phyloP scores from a whole-genome alignment of 2,329 filamentous ascomycete genomes.

The Stromatinia cepivora region DNA sequence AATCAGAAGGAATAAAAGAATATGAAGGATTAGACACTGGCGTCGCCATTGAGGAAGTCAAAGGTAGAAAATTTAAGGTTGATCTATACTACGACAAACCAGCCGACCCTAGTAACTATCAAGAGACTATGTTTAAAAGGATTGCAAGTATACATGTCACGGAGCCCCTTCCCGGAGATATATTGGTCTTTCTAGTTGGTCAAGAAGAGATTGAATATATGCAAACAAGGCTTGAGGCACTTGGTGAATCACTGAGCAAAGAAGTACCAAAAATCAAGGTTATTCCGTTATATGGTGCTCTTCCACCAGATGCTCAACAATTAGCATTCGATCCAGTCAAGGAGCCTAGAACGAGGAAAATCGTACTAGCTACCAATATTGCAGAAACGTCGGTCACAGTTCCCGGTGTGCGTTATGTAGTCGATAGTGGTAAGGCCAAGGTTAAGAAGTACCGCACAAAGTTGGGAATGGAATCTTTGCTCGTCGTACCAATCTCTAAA shows the following conservation, averaged over 20 bases:
- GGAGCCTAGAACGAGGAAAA: constrained; percentile 74
- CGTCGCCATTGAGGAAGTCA: constrained; percentile 56
- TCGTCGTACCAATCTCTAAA: constrained; percentile 87
- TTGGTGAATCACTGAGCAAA: constrained; percentile 68
- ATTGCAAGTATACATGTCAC: constrained; percentile 86
- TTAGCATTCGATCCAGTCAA: constrained; percentile 77
- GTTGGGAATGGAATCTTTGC: constrained; percentile 84
- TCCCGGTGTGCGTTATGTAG: constrained; percentile 84
- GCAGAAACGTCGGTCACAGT: constrained; percentile 98
- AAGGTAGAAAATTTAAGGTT: constrained; percentile 86
- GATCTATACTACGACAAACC: constrained; percentile 74
- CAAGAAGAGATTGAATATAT: constrained; percentile 89
- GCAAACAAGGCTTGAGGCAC: constrained; percentile 78
- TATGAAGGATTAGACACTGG: constrained; percentile 28
- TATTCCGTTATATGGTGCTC: constrained; percentile 83
- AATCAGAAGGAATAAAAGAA: background rate
- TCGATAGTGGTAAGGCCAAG: constrained; percentile 93
- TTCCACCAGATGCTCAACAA: constrained; percentile 84
- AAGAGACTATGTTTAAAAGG: constrained; percentile 76
- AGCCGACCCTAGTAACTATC: constrained; percentile 66
- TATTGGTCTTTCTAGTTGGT: constrained; percentile 87
- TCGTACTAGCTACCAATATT: constrained; percentile 94
- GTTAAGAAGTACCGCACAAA: constrained; percentile 85
- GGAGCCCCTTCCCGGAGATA: constrained; percentile 89
- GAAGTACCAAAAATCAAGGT: constrained; percentile 72